Percentiles rank a stretch among this genome's conserved stretches.
Conservation (phyloP, 495 filamentous ascomycete species). For the Trichoderma asperelloides region DNA sequence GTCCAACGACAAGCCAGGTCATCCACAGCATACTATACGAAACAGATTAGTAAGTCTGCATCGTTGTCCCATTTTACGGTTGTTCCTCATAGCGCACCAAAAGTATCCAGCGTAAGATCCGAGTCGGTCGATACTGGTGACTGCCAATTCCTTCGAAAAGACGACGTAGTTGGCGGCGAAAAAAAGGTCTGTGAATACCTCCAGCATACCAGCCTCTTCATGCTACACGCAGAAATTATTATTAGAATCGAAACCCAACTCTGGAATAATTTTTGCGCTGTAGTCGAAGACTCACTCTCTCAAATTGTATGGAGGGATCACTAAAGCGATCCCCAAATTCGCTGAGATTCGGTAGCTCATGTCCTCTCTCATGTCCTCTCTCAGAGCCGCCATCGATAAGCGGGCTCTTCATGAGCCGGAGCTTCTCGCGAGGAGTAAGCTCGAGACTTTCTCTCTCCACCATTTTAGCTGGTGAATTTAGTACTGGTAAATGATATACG, state of each 20-base stretch:
- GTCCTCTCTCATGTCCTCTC: neutral
- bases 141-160: conserved; percentile 49
- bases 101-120: conserved; percentile 53
- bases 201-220: conserved; percentile 4
- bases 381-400: neutral
- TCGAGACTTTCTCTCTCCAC: neutral
- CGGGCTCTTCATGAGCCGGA: conserved; percentile 3
- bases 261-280: neutral
- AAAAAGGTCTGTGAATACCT: conserved; percentile 62
- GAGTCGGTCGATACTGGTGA: conserved; percentile 29
- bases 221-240: neutral
- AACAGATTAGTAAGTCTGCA: neutral
- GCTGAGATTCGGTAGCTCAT: neutral
- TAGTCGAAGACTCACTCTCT: neutral
- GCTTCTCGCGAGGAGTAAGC: neutral
- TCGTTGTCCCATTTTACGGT: conserved; percentile 36
- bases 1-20: conserved; percentile 59
- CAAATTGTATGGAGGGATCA: neutral
- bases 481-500: neutral
- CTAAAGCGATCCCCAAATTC: neutral
- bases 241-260: neutral
- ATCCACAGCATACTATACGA: conserved; percentile 53
- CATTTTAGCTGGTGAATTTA: neutral
- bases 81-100: conserved; percentile 28
- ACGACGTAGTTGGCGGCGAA: conserved; percentile 61